These are phyloP conservation scores for Diatrype stigma DNA, from an alignment of 2,329 filamentous ascomycete species.

Conservation along the genomic window DNA sequence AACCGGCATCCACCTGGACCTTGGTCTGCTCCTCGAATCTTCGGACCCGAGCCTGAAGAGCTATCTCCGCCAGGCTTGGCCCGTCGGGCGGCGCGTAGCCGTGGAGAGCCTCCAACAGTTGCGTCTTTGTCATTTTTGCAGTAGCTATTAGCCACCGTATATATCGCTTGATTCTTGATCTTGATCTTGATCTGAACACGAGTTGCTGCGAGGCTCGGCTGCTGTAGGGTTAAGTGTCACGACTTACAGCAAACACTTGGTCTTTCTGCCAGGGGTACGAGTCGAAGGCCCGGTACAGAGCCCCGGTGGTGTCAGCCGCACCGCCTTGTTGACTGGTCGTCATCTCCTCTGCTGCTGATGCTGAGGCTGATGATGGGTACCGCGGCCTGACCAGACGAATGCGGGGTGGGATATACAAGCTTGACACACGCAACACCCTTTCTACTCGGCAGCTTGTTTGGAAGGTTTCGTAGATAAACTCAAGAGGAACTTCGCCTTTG, in stretches of 20 bases:
- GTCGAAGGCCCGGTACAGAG: conserved; percentile 24
- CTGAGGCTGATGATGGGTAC: not conserved
- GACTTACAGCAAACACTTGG: conserved; percentile 23
- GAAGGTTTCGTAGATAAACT: no score
- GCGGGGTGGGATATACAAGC: no score
- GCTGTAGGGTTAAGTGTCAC: not conserved
- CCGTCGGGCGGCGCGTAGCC: conserved; percentile 8
- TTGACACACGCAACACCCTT: no score
- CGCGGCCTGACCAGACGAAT: no score
- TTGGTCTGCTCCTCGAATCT: conserved; percentile 24
- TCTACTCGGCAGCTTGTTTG: no score
- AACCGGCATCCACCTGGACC: conserved; percentile 21
- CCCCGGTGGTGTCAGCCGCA: conserved; percentile 21
- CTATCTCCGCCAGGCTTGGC: conserved; percentile 13
- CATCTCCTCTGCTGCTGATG: not conserved
- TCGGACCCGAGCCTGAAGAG: conserved; percentile 20
- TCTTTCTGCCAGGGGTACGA: conserved; percentile 28
- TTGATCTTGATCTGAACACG: no score
- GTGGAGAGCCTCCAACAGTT: conserved; percentile 14
- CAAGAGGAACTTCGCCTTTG: no score
- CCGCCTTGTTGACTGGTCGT: conserved; percentile 20
- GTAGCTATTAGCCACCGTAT: conserved; percentile 6
- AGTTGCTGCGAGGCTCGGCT: no score
- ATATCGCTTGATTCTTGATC: no score
- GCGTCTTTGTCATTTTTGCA: conserved; percentile 14